Conservation (phyloP, 257 asterid genomes). For the Penstemon newberryi region DNA sequence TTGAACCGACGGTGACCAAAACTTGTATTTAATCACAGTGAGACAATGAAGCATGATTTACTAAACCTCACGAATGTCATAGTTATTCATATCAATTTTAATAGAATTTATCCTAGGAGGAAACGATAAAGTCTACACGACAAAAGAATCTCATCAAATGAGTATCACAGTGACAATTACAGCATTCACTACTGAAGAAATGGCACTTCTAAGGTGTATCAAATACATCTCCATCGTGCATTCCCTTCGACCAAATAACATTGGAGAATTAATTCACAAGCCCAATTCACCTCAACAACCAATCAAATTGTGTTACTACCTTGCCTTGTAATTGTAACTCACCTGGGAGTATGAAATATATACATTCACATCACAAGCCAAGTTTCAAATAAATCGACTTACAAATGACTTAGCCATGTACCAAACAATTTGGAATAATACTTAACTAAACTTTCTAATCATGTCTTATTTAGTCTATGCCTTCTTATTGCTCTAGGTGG, state of each 20-base stretch:
- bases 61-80: background rate
- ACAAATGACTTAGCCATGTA: background rate
- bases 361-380: background rate
- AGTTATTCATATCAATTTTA: background rate
- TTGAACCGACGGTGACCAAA: background rate
- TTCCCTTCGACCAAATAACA: background rate
- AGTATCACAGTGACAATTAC: background rate
- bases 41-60: background rate
- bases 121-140: constrained; percentile 3
- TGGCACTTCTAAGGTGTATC: background rate
- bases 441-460: background rate
- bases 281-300: background rate
- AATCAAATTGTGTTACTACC: background rate
- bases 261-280: background rate
- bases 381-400: no score
- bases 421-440: background rate
- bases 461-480: background rate
- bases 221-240: background rate
- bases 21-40: background rate
- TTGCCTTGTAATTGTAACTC: background rate
- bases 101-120: background rate
- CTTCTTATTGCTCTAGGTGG: background rate
- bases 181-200: background rate
- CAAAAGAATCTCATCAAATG: background rate
- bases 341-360: background rate